Conservation (phyloP, 2,329 filamentous ascomycete genomes). For the Penicillium sp. region DNA sequence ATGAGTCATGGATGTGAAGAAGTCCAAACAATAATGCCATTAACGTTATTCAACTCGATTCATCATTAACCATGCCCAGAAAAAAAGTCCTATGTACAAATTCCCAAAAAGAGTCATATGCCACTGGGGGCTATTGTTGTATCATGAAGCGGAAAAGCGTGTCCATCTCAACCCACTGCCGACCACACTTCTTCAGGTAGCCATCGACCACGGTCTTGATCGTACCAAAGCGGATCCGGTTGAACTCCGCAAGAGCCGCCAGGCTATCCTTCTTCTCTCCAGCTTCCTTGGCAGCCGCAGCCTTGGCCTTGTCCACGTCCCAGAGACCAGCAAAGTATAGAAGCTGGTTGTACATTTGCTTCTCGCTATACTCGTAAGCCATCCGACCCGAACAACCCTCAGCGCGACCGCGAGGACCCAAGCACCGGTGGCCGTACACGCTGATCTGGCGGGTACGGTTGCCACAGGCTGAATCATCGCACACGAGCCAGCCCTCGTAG, state of each 20-base stretch:
- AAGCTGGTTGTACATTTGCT: constrained; percentile 91
- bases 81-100: constrained; percentile 30
- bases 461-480: constrained; percentile 84
- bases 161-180: constrained; percentile 94
- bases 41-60: constrained; percentile 16
- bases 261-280: constrained; percentile 66
- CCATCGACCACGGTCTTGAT: constrained; percentile 75
- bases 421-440: constrained; percentile 86
- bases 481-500: constrained; percentile 90
- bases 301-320: constrained; percentile 81
- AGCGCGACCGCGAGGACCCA: constrained; percentile 83
- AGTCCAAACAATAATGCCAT: background rate
- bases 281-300: constrained; percentile 51
- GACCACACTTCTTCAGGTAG: constrained; percentile 85
- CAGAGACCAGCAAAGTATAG: constrained; percentile 83
- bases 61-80: constrained; percentile 8
- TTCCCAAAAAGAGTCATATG: constrained; percentile 15
- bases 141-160: constrained; percentile 68
- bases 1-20: background rate
- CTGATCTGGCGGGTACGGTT: constrained; percentile 87
- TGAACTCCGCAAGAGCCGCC: constrained; percentile 74
- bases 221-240: constrained; percentile 74
- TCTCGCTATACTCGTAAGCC: constrained; percentile 84
- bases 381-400: constrained; percentile 84
- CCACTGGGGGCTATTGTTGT: constrained; percentile 41